Base-by-base conservation (phyloP, 305 asterid genomes). In the Fraxinus xanthoxyloides region DNA sequence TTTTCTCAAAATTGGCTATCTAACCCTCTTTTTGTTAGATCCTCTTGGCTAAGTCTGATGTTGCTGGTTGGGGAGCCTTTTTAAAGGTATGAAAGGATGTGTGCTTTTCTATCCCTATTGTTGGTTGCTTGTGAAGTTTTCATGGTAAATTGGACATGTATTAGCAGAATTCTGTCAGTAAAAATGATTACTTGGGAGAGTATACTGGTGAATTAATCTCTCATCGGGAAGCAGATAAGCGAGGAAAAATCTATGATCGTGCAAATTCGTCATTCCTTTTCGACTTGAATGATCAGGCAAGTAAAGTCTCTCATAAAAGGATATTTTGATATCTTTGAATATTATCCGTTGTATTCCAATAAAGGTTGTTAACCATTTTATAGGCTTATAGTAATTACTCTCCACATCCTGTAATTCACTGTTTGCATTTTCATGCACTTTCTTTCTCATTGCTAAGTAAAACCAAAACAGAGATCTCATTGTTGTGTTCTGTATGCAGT, bases 51-150 rank as follows among this genome's bases (percentile, higher is more conserved):
- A 97, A 86, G 86, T 97, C 99, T 24, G 98, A 93, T 81, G 93
- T 97, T 80, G 93, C 99, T 82, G 99, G 99, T 74, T 97, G 98
- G 99, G 99, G 99, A 86, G 99, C 99, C 61, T 97, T 97, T 90
- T 86, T 93, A 82, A 93, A 94, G 98, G 99, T 94, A 88, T 6
- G 75, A 1, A 78, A 46, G 61, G 70, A 72, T 51, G 21, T 70
- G 31, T 78, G n/a, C n/a, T 77, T 75, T 78, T 43, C 40, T 72
- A 2, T 31, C 72, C 28, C 59, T 40, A 30, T 79, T 72, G 35
- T 83, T 72, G 80, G 36, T 75, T 23, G 3, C 76, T 34, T 72
- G 30, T 77, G 72, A 67, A 75, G 35, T 30, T 77, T 77, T 74
- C 32, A 77, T 77, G 51, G 77, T 75, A 38, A 72, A 72, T 8